These are phyloP conservation scores for Cornus controversa DNA, from an alignment of 148 eudicot genomes.

Conservation along the genomic window DNA sequence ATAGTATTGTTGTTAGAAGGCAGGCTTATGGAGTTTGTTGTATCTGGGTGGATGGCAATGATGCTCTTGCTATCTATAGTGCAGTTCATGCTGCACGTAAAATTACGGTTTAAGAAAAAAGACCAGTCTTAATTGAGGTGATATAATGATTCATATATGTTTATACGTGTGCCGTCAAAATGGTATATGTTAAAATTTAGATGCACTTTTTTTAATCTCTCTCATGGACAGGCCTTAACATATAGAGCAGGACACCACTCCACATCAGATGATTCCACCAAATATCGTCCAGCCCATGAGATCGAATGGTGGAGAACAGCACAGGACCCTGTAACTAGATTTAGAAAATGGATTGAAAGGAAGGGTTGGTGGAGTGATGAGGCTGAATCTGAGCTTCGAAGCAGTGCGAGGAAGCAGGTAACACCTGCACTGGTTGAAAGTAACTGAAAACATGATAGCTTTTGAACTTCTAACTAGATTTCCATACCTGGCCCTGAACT, in stretches of 20 bases:
- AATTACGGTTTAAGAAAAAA: constrained; percentile 51
- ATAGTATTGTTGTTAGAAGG: constrained; percentile 71
- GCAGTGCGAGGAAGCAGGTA: constrained; percentile 60
- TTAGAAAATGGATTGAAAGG: constrained; percentile 66
- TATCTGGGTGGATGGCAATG: constrained; percentile 74
- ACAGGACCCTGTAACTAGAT: constrained; percentile 59
- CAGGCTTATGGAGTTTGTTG: constrained; percentile 72
- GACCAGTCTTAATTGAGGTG: constrained; percentile 71
- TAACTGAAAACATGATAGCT: no score
- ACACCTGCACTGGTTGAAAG: not conserved
- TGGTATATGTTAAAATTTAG: not conserved
- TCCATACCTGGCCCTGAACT: no score
- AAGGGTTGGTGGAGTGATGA: constrained; percentile 80
- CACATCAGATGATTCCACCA: constrained; percentile 88
- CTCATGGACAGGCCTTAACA: constrained; percentile 59
- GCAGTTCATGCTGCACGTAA: constrained; percentile 52
- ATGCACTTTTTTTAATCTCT: not conserved
- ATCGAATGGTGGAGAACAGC: constrained; percentile 65
- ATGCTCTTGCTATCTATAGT: constrained; percentile 67
- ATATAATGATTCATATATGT: not conserved
- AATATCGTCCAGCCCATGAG: constrained; percentile 70
- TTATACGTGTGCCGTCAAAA: not conserved
- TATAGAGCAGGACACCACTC: constrained; percentile 89
- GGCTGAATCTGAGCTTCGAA: constrained; percentile 49
- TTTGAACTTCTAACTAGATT: no score